These are phyloP conservation scores for Kurtzmaniella quercitrusa DNA, from an alignment of 1,139 yeast genomes.

Conservation along the genomic window DNA sequence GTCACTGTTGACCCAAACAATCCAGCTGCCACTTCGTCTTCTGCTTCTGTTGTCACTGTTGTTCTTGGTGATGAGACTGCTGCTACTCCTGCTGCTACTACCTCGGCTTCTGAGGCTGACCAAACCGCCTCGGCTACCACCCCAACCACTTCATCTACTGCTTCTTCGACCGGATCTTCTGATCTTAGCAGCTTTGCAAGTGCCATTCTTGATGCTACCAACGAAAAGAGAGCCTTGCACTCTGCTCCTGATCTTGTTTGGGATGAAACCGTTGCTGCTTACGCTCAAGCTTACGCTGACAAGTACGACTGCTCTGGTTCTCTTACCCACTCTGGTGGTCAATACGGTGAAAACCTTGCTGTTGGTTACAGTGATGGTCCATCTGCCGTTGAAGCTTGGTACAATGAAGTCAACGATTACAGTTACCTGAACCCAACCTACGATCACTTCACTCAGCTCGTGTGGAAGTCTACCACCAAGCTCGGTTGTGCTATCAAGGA, in stretches of 20 bases:
- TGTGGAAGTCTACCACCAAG: conserved; percentile 68
- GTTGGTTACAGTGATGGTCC: conserved; percentile 58
- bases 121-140: conserved; percentile 7
- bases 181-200: conserved; percentile 20
- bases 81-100: conserved; percentile 12
- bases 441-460: conserved; percentile 83
- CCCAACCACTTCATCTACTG: conserved; percentile 4
- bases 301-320: conserved; percentile 64
- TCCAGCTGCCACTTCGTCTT: conserved; percentile 5
- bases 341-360: conserved; percentile 86
- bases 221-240: conserved; percentile 64
- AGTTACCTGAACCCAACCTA: conserved; percentile 42
- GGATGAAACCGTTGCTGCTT: conserved; percentile 57
- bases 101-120: conserved; percentile 4
- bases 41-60: conserved; percentile 6
- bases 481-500: conserved; percentile 72
- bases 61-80: not conserved
- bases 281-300: conserved; percentile 71
- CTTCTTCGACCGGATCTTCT: conserved; percentile 18
- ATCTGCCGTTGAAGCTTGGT: conserved; percentile 77
- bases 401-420: conserved; percentile 61
- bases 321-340: conserved; percentile 73
- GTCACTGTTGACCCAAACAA: conserved; percentile 19
- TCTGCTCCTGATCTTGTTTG: conserved; percentile 58
- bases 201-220: conserved; percentile 55